phyloP scores from a whole-genome alignment of 129 eudicot species.

The Centrapalus pauciflorus region DNA sequence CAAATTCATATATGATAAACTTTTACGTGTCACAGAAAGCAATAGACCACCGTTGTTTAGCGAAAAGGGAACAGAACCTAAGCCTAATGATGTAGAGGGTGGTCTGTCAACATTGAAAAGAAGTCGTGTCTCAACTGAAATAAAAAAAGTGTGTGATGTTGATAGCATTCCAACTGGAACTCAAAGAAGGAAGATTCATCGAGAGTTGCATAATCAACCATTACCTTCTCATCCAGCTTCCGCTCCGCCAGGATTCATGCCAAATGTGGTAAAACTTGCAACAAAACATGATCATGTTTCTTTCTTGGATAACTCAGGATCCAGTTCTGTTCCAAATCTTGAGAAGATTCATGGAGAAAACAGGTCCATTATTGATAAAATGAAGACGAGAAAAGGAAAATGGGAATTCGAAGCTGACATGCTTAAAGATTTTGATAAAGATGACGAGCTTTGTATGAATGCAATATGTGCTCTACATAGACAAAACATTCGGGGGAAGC shows the following conservation, averaged over 20 bases:
- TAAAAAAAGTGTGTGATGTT: background rate
- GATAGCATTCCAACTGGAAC: background rate
- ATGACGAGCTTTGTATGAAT: slow-evolving; percentile 38
- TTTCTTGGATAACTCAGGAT: background rate
- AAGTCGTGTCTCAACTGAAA: background rate
- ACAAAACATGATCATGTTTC: background rate
- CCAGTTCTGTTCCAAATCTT: slow-evolving; percentile 9
- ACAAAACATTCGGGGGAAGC: no score
- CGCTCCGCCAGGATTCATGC: background rate
- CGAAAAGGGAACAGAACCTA: background rate
- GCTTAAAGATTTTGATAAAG: slow-evolving; percentile 19
- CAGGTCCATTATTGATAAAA: background rate
- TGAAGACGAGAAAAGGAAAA: background rate
- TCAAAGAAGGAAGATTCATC: background rate
- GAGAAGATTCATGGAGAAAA: background rate
- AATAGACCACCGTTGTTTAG: background rate
- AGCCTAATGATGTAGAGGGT: slow-evolving; percentile 21
- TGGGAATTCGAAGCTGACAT: slow-evolving; percentile 33
- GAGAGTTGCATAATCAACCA: background rate
- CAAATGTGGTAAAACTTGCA: background rate
- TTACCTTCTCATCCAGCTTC: background rate
- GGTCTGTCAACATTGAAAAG: background rate
- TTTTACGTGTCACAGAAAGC: slow-evolving; percentile 15
- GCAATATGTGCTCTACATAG: slow-evolving; percentile 52
- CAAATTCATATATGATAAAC: background rate